A percentile compares a stretch with the other conserved stretches of the same genome.
phyloP scores from a whole-genome alignment of 345 rosid genomes.

The Heritiera fomes region DNA sequence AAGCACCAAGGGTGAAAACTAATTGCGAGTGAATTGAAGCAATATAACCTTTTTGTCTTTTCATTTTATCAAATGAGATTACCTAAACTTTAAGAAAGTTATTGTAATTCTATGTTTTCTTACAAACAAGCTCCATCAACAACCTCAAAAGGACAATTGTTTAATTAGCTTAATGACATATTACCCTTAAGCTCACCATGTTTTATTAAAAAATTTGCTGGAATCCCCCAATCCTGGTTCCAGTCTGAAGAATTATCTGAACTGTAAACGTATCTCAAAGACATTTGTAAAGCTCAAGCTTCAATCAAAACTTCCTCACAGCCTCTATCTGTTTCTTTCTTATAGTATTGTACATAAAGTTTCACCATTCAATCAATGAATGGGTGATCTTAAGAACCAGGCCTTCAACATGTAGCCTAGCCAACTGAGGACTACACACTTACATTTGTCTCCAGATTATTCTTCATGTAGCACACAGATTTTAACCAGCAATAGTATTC shows the following conservation, averaged over 20 bases:
- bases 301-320: neutral
- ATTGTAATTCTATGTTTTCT: neutral
- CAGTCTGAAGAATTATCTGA: neutral
- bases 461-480: neutral
- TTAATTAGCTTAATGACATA: neutral
- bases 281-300: neutral
- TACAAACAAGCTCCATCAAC: neutral
- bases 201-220: neutral
- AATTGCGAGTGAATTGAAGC: neutral
- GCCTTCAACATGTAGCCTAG: slow-evolving; percentile 3
- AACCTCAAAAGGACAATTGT: neutral
- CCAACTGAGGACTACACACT: neutral
- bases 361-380: neutral
- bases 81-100: neutral
- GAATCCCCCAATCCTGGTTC: neutral
- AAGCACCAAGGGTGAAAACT: neutral
- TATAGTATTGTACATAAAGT: neutral
- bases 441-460: neutral
- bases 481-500: neutral
- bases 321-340: neutral
- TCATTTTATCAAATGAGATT: neutral
- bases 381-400: neutral
- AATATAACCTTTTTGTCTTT: neutral
- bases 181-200: neutral
- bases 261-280: neutral